Conservation (phyloP, 768 basidiomycete genomes). For the Rubroboletus satanas region DNA sequence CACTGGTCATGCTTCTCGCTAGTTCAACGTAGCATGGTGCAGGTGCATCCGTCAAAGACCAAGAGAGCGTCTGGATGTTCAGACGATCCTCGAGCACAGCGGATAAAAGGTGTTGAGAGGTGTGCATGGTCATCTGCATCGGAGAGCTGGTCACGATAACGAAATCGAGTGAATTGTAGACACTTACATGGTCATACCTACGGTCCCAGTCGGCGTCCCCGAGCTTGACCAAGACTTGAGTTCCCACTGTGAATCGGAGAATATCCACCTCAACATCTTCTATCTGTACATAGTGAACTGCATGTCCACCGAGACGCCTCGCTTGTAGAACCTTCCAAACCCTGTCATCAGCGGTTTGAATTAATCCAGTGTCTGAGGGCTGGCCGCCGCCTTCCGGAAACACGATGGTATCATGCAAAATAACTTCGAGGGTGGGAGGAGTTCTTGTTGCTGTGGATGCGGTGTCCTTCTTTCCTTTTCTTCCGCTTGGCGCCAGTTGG, state of each 20-base stretch:
- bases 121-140: slow-evolving; percentile 75
- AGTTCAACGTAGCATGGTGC: slow-evolving; percentile 75
- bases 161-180: not conserved
- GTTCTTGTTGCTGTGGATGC: slow-evolving; percentile 40
- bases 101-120: slow-evolving; percentile 79
- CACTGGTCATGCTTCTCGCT: slow-evolving; percentile 58
- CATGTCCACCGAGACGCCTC: slow-evolving; percentile 66
- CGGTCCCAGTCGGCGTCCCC: slow-evolving; percentile 58
- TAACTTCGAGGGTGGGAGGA: slow-evolving; percentile 59
- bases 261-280: slow-evolving; percentile 39
- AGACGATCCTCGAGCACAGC: slow-evolving; percentile 68
- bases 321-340: slow-evolving; percentile 61
- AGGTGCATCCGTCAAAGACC: slow-evolving; percentile 72
- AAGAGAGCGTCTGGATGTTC: slow-evolving; percentile 68
- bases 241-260: slow-evolving; percentile 48
- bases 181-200: slow-evolving; percentile 69
- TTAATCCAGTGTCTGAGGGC: slow-evolving; percentile 69
- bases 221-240: slow-evolving; percentile 49
- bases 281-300: slow-evolving; percentile 66
- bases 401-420: slow-evolving; percentile 71
- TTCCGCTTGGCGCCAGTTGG: slow-evolving; percentile 37
- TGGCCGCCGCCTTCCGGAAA: slow-evolving; percentile 86
- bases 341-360: slow-evolving; percentile 39
- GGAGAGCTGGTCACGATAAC: not conserved
- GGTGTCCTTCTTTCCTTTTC: slow-evolving; percentile 54